Base-by-base conservation (phyloP, 148 eudicot genomes). In the Camellia japonica region DNA sequence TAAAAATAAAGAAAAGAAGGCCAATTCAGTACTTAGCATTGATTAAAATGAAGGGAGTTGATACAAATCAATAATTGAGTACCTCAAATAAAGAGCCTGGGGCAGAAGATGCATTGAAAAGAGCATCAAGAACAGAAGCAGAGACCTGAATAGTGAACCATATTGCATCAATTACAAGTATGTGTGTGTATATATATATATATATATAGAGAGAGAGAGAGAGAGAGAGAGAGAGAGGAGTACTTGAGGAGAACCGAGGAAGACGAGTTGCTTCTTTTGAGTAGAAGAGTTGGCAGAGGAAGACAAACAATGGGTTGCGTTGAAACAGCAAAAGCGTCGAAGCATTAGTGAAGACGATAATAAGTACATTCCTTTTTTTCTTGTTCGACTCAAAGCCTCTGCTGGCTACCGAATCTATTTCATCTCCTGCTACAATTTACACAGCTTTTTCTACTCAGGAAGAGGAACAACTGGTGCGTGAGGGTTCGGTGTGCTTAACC, bases 221-320 rank as follows among this genome's bases (percentile, higher is more conserved):
- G 38, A 30, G 30, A 75, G 70, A 79, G 78, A 80, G 75, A 30
- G 44, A 30, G 38, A 0, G 0, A 30, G 38, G 38, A 73, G 68
- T 30, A 90, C 97, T 77, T 94, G 94, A 74, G 98, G 98, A 68
- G 98, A 90, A 68, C 99, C 99, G 79, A 93, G 80, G 85, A 95
- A 93, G 75, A 93, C 91, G 60, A 96, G 88, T 75, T 90, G 90
- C 90, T 88, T 90, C 82, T 91, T 95, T 10, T 79, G 85, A 49
- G 84, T 2, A 62, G 82, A 67, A 58, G 78, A 73, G 41, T 43
- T 44, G 16, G 44, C 46, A 42, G 84, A 20, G 43, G 87, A 81
- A 41, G 85, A 83, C n/a, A 89, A 71, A 78, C 81, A 56, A 49
- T 76, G 44, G 66, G 85, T 68, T 7, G 87, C 62, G 68, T n/a